Evolutionary conservation across 352 stramenopile genomes (phyloP).

Genomic region (Peronosclerospora sorghi): DNA sequence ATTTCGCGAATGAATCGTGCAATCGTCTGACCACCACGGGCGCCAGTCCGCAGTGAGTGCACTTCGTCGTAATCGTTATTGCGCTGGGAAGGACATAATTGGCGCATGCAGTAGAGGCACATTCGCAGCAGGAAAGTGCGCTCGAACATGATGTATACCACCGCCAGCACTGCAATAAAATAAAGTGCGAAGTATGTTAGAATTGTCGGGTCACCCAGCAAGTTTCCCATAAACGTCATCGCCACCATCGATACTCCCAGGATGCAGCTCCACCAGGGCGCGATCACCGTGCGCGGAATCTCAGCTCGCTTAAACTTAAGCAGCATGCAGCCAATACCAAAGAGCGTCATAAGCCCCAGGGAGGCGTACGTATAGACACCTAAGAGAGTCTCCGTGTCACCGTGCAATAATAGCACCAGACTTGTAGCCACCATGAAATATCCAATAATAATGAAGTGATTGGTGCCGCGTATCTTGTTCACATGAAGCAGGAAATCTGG

Average conservation of each 20-base stretch:
- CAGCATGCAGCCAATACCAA: too few relatives aligned
- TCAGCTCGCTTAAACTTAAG: constrained; percentile 88
- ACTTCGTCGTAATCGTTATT: too few relatives aligned
- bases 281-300: constrained; percentile 78
- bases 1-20: too few relatives aligned
- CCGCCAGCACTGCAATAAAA: constrained; percentile 78
- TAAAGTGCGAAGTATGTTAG: constrained; percentile 86
- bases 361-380: constrained; percentile 92
- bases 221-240: constrained; percentile 83
- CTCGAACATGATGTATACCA: too few relatives aligned
- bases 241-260: too few relatives aligned
- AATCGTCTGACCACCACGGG: too few relatives aligned
- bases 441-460: constrained; percentile 89
- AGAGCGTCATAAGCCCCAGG: too few relatives aligned
- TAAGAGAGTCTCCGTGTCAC: constrained; percentile 86
- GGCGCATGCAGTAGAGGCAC: constrained; percentile 66
- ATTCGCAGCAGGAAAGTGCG: constrained; percentile 78
- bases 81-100: constrained; percentile 82
- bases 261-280: constrained; percentile 85
- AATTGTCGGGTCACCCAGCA: constrained; percentile 79
- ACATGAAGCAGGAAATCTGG: too few relatives aligned
- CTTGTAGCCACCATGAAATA: constrained; percentile 86
- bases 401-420: constrained; percentile 83
- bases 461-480: constrained; percentile 79
- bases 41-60: too few relatives aligned